These are phyloP conservation scores for Rhododendron molle DNA, from an alignment of 148 eudicot genomes.

Conservation along the genomic window DNA sequence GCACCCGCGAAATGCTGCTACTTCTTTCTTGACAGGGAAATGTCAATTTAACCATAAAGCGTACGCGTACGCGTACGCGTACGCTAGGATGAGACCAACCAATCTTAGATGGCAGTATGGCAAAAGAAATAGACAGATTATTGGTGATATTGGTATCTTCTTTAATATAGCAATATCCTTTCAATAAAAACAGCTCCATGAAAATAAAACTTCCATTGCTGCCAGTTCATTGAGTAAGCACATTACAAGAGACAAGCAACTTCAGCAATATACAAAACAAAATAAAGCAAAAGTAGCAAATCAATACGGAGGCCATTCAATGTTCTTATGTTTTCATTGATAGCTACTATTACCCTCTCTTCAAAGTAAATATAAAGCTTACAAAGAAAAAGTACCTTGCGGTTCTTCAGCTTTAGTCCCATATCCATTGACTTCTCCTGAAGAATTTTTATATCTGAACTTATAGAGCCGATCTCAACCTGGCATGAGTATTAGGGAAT, in stretches of 20 bases:
- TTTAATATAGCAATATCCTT: not conserved
- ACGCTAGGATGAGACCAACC: not conserved
- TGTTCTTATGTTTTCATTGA: not conserved
- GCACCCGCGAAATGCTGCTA: not conserved
- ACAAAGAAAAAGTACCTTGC: constrained; percentile 57
- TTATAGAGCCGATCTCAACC: constrained; percentile 98
- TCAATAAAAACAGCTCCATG: not conserved
- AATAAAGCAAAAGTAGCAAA: not conserved
- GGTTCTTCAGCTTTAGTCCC: constrained; percentile 96
- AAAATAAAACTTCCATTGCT: not conserved
- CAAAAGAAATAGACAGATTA: not conserved
- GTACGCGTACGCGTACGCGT: too few species aligned
- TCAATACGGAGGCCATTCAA: not conserved
- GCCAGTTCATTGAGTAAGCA: not conserved
- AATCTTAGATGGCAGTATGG: not conserved
- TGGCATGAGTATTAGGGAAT: constrained; percentile 18
- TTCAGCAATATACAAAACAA: not conserved
- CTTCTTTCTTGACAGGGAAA: not conserved
- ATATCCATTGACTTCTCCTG: constrained; percentile 99
- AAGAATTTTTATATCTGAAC: constrained; percentile 97
- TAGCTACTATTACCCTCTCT: not conserved
- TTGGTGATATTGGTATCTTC: not conserved
- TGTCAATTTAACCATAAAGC: not conserved
- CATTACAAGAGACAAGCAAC: not conserved
- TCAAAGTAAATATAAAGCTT: not conserved